Percentiles rank a stretch among this genome's conserved stretches.
phyloP scores from a whole-genome alignment of 2,329 filamentous ascomycete genomes.

The Leptosphaerulina australis region DNA sequence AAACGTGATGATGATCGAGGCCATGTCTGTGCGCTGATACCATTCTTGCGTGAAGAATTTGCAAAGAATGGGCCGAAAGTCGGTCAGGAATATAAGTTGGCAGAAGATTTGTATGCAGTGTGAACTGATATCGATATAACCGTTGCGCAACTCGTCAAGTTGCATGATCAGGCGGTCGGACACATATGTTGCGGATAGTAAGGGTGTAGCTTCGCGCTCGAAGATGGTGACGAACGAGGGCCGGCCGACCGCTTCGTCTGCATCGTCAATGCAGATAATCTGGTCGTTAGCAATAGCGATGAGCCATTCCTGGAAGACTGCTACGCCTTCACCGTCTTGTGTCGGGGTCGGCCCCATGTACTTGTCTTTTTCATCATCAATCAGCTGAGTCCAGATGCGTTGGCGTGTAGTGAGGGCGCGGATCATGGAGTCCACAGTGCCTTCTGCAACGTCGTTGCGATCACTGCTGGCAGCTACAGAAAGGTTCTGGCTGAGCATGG shows the following conservation, averaged over 20 bases:
- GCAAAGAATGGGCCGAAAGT: constrained; percentile 81
- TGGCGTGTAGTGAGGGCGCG: constrained; percentile 82
- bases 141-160: constrained; percentile 77
- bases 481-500: constrained; percentile 93
- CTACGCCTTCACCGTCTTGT: constrained; percentile 78
- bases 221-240: constrained; percentile 86
- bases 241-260: constrained; percentile 62
- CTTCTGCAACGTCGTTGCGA: constrained; percentile 88
- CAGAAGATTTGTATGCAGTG: constrained; percentile 91
- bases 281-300: constrained; percentile 97
- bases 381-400: constrained; percentile 82
- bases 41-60: constrained; percentile 91
- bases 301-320: constrained; percentile 83
- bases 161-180: constrained; percentile 73
- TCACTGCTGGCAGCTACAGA: constrained; percentile 83
- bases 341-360: constrained; percentile 60
- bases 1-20: constrained; percentile 91
- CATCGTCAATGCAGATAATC: constrained; percentile 94
- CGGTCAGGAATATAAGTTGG: constrained; percentile 83
- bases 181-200: constrained; percentile 77
- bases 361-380: constrained; percentile 81
- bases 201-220: constrained; percentile 78
- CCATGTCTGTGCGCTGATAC: constrained; percentile 87
- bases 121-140: constrained; percentile 92
- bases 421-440: constrained; percentile 96